These are phyloP conservation scores for Phytophthora citrophthora DNA, from an alignment of 352 stramenopile genomes.

Conservation along the genomic window DNA sequence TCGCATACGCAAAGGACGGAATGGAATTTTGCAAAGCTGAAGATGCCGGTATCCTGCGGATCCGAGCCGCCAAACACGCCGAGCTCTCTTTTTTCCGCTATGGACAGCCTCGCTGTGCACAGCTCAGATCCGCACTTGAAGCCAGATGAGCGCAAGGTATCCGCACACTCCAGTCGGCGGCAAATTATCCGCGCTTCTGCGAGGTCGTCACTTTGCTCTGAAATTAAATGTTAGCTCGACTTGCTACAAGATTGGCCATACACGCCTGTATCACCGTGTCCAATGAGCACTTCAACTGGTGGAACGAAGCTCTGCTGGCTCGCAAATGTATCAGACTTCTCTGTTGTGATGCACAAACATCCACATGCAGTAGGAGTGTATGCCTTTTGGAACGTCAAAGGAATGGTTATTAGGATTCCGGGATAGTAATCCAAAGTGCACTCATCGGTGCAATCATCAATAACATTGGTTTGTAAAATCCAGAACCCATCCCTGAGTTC, in stretches of 20 bases:
- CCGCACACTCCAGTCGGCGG: slow-evolving; percentile 14
- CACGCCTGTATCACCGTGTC: slow-evolving; percentile 6
- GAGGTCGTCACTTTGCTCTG: background rate
- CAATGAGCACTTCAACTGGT: background rate
- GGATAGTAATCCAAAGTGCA: no score
- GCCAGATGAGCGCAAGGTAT: slow-evolving; percentile 11
- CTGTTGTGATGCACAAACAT: no score
- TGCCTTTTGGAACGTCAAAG: no score
- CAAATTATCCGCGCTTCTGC: slow-evolving; percentile 17
- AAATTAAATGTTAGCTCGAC: slow-evolving; percentile 17
- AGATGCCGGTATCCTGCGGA: slow-evolving; percentile 4
- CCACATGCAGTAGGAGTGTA: no score
- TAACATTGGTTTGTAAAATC: slow-evolving; percentile 4
- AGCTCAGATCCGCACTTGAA: slow-evolving; percentile 19
- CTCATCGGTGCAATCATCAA: no score
- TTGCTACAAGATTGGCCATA: slow-evolving; percentile 17
- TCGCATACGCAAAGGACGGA: slow-evolving; percentile 16
- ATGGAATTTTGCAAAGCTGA: slow-evolving; percentile 13
- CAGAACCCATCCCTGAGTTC: background rate
- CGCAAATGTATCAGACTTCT: no score
- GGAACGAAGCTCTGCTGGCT: no score
- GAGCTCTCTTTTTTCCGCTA: slow-evolving; percentile 11
- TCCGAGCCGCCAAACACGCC: background rate
- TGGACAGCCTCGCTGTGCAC: slow-evolving; percentile 24
- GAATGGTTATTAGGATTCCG: no score